Evolutionary conservation across 73 alveolate species (phyloP).

Genomic region (Symbiodinium pilosum): DNA sequence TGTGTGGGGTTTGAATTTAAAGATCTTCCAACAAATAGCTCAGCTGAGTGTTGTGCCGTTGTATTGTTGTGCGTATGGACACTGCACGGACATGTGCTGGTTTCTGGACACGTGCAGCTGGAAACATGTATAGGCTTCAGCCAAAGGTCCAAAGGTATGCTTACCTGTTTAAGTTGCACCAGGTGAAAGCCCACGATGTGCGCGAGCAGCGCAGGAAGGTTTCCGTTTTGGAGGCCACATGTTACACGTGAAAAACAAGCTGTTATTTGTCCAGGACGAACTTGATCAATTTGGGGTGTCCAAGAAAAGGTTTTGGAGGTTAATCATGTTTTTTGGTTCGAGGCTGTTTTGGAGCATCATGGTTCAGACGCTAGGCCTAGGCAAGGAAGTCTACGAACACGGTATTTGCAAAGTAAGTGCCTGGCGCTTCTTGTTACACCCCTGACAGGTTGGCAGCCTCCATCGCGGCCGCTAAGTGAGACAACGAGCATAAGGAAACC

Average conservation of each 20-base stretch:
- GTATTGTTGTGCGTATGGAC: not conserved
- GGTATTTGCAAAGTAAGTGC: not conserved
- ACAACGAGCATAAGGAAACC: not conserved
- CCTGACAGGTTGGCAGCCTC: not conserved
- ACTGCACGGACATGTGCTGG: too few species aligned
- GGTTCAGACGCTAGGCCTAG: not conserved
- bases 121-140: too few species aligned
- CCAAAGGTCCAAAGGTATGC: too few species aligned
- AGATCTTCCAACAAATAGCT: not conserved
- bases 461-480: not conserved
- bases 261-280: too few species aligned
- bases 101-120: too few species aligned
- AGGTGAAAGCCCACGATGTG: conserved; percentile 36
- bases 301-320: too few species aligned
- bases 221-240: conserved; percentile 85
- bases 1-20: not conserved
- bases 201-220: conserved; percentile 78
- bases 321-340: too few species aligned
- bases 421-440: not conserved
- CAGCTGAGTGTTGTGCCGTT: not conserved
- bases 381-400: too few species aligned
- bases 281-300: too few species aligned
- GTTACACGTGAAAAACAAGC: too few species aligned
- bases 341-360: too few species aligned
- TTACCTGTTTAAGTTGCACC: too few species aligned